Evolutionary conservation across 495 filamentous ascomycete species (phyloP).

Genomic region (Penicillium odoratum): DNA sequence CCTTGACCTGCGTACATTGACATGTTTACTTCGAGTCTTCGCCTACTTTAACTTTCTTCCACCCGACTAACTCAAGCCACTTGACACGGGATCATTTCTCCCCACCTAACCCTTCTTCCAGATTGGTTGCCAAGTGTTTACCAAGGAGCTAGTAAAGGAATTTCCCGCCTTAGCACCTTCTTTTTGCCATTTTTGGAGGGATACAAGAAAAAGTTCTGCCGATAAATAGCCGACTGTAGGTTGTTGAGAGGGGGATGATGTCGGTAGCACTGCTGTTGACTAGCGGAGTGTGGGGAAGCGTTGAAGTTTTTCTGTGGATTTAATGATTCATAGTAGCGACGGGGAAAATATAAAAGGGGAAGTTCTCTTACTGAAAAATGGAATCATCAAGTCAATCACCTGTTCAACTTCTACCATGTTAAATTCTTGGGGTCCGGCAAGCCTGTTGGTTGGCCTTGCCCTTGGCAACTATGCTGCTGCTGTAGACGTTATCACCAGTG

Average conservation of each 20-base stretch:
- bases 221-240: background rate
- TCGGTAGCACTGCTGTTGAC: background rate
- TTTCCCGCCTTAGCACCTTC: background rate
- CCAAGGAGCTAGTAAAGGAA: background rate
- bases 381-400: background rate
- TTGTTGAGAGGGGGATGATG: background rate
- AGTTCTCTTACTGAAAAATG: no score
- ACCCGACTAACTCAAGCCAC: background rate
- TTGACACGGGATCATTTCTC: background rate
- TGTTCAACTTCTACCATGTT: background rate
- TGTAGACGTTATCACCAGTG: conserved; percentile 22
- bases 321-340: background rate
- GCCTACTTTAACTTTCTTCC: background rate
- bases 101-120: background rate
- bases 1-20: background rate
- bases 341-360: background rate
- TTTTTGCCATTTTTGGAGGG: background rate
- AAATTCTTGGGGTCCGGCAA: background rate
- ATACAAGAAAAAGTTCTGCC: background rate
- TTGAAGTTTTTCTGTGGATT: background rate
- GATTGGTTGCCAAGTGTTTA: background rate
- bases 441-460: conserved; percentile 1
- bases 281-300: background rate
- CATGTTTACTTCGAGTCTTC: background rate
- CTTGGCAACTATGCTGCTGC: background rate